These are phyloP conservation scores for Bryum argenteum DNA, from an alignment of 225 moss, liverwort and hornwort genomes.

Conservation along the genomic window DNA sequence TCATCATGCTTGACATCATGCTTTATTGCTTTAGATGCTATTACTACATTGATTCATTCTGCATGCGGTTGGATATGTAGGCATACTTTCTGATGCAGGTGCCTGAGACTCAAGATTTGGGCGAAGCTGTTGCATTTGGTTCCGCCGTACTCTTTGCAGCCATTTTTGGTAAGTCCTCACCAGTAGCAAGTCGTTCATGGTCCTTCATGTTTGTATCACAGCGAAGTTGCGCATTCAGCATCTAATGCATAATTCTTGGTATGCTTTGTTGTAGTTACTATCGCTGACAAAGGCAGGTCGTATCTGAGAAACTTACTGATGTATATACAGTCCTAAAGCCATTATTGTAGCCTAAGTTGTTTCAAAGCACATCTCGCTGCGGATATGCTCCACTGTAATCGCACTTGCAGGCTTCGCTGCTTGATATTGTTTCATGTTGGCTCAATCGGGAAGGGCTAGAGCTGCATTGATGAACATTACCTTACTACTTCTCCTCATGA, in stretches of 20 bases:
- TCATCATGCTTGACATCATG: no score
- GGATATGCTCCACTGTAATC: no score
- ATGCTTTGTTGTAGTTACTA: constrained; percentile 4
- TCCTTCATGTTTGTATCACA: constrained; percentile 1
- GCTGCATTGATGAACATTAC: neutral
- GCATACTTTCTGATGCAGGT: constrained; percentile 78
- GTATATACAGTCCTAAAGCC: neutral
- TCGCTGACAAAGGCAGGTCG: neutral
- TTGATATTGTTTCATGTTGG: constrained; percentile 11
- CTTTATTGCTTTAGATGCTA: neutral
- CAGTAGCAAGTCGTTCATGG: neutral
- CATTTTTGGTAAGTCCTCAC: constrained; percentile 60
- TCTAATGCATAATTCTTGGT: constrained; percentile 23
- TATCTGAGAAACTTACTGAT: neutral
- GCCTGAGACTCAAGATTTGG: constrained; percentile 74
- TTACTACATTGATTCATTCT: constrained; percentile 5
- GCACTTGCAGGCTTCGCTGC: neutral
- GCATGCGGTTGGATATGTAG: constrained; percentile 38
- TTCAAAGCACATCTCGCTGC: neutral
- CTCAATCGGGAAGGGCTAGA: neutral
- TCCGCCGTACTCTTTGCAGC: constrained; percentile 68
- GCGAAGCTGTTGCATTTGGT: constrained; percentile 76
- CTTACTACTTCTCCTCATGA: neutral
- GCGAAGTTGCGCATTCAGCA: neutral
- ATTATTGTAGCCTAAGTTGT: neutral